Evolutionary conservation across 768 basidiomycete genomes (phyloP).

Genomic region (Coprinellus micaceus): DNA sequence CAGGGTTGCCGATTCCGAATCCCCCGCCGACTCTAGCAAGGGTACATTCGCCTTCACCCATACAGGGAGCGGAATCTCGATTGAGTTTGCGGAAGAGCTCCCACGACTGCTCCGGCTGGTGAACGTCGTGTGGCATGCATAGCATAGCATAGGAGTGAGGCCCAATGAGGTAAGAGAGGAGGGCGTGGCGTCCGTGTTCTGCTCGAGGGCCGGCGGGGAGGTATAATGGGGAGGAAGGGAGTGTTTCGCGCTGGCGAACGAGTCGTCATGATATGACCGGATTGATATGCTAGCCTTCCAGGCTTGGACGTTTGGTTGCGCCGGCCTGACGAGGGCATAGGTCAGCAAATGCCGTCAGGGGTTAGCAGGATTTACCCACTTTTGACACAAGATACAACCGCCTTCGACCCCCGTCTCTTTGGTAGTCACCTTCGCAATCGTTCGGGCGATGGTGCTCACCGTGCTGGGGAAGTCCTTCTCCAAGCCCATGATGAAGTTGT

Average conservation of each 20-base stretch:
- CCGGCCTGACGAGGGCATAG: slow-evolving; percentile 41
- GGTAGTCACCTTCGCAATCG: slow-evolving; percentile 73
- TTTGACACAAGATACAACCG: slow-evolving; percentile 61
- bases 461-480: slow-evolving; percentile 85
- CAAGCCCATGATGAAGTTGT: slow-evolving; percentile 77
- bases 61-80: slow-evolving; percentile 30
- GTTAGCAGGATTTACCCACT: slow-evolving; percentile 40
- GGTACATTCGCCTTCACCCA: slow-evolving; percentile 33
- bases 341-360: too few species aligned
- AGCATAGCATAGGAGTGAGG: slow-evolving; percentile 46
- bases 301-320: slow-evolving; percentile 58
- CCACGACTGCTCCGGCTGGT: slow-evolving; percentile 55
- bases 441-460: slow-evolving; percentile 78
- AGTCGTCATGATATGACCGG: slow-evolving; percentile 41
- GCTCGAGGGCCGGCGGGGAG: slow-evolving; percentile 14
- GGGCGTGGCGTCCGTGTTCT: slow-evolving; percentile 16
- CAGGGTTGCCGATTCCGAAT: slow-evolving; percentile 27
- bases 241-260: slow-evolving; percentile 19
- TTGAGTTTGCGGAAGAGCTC: slow-evolving; percentile 12
- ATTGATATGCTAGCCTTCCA: slow-evolving; percentile 79
- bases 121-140: slow-evolving; percentile 58
- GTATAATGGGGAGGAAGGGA: slow-evolving; percentile 26
- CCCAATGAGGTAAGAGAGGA: slow-evolving; percentile 22
- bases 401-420: slow-evolving; percentile 44
- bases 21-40: slow-evolving; percentile 4